Base-by-base conservation (phyloP, 345 rosid species). In the Arabis hirsuta region DNA sequence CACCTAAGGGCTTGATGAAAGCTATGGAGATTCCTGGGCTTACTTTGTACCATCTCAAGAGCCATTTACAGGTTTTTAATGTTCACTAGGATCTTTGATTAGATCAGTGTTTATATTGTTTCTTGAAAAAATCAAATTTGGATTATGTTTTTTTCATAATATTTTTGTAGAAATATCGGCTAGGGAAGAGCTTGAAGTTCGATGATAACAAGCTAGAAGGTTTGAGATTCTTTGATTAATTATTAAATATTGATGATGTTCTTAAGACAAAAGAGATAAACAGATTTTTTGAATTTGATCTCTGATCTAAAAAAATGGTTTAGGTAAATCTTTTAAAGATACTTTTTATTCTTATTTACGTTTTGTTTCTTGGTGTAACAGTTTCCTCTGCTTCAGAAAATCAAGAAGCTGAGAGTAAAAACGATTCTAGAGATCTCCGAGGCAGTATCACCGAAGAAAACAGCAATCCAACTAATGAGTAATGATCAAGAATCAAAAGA, bases 41-140 rank as follows among this genome's bases (percentile, higher is more conserved):
- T 57, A 95, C 97, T 60, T 69, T 95, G 80, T 95, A 91, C 79
- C 99, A 95, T 76, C 85, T 95, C 22, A 95, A 95, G 84, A 95
- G 97, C 76, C 97, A 95, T 85, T 82, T 95, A 76, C 98, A 90
- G 88, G 98, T 81, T 75, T 19, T 1, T 22, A 1, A 22, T 58
- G 26, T 58, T 48, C 39, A 48, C 12, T 4, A 41, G 19, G 52
- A 50, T 51, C 69, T 45, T 50, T 63, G 61, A 38, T 43, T 29
- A 12, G 54, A 68, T 68, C 61, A 55, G 7, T n/a, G 32, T n/a
- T 55, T 41, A 14, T 34, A 54, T 14, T 74, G 24, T 59, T 29
- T 54, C 57, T 62, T 41, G 12, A 45, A n/a, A 45, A 36, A 5
- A 11, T 19, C n/a, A 62, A 44, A 7, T 46, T 53, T 57, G 20